Evolutionary conservation across 2,329 filamentous ascomycete species (phyloP).

Genomic region (Aspergillus costaricaensis): DNA sequence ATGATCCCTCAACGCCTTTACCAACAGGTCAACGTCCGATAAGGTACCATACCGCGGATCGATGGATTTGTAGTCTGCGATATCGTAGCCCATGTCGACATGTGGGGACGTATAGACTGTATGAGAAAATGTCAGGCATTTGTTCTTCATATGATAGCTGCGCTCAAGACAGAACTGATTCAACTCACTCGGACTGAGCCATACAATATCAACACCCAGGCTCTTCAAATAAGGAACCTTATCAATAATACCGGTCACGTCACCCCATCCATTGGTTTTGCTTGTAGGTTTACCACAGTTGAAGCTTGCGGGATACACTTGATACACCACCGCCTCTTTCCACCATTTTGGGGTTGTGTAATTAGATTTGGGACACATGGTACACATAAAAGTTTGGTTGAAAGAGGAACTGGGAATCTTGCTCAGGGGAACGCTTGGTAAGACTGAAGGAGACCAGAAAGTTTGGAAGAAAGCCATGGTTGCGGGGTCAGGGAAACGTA

Average conservation of each 20-base stretch:
- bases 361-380: too few relatives aligned
- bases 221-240: constrained; percentile 64
- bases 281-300: constrained; percentile 40
- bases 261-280: constrained; percentile 59
- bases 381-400: too few relatives aligned
- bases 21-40: constrained; percentile 63
- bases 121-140: too few relatives aligned
- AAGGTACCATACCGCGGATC: constrained; percentile 64
- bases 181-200: constrained; percentile 45
- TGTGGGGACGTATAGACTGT: constrained; percentile 51
- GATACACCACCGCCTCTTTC: constrained; percentile 45
- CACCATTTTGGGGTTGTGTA: constrained; percentile 29
- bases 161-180: too few relatives aligned
- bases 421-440: too few relatives aligned
- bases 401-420: too few relatives aligned
- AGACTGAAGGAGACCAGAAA: too few relatives aligned
- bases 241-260: constrained; percentile 64
- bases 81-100: constrained; percentile 57
- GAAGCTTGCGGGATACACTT: constrained; percentile 62
- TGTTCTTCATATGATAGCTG: too few relatives aligned
- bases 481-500: too few relatives aligned
- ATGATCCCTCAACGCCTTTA: constrained; percentile 59
- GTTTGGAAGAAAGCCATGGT: too few relatives aligned
- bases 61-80: constrained; percentile 64
- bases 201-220: constrained; percentile 63